A percentile compares a stretch with the other conserved stretches of the same genome.
Conservation (phyloP, 139 green algal species). For the Volvox reticuliferus region DNA sequence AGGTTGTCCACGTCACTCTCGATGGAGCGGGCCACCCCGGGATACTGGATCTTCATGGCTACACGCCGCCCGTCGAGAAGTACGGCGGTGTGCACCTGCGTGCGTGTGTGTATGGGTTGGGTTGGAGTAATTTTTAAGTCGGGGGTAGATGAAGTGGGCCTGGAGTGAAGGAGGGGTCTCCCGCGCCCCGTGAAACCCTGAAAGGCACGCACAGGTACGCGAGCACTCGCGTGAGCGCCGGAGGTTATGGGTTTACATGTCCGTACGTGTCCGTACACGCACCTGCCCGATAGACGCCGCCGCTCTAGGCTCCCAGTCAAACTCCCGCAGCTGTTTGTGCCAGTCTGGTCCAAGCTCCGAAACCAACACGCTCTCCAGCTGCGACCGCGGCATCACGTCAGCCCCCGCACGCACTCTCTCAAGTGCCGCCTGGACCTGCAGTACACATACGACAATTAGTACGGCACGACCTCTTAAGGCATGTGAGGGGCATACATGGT, state of each 20-base stretch:
- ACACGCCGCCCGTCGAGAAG: conserved; percentile 81
- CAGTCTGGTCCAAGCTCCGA: conserved; percentile 85
- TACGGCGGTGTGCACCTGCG: conserved; percentile 85
- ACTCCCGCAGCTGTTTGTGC: conserved; percentile 66
- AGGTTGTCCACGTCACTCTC: conserved; percentile 96
- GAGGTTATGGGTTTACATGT: not conserved
- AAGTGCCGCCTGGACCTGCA: conserved; percentile 82
- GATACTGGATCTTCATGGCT: conserved; percentile 82
- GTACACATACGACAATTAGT: too few relatives aligned
- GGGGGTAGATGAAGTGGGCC: too few relatives aligned
- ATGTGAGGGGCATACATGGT: too few relatives aligned
- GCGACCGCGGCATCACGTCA: conserved; percentile 93
- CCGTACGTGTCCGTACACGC: not conserved
- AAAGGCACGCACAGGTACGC: too few relatives aligned
- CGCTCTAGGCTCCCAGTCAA: conserved; percentile 87
- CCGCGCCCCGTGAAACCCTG: too few relatives aligned
- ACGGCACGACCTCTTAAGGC: too few relatives aligned
- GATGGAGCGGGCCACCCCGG: conserved; percentile 90
- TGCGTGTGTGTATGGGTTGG: not conserved
- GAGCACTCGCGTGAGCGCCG: too few relatives aligned
- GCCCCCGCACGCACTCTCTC: conserved; percentile 89
- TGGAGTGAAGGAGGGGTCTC: too few relatives aligned
- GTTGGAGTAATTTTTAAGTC: too few relatives aligned
- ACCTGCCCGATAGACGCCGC: conserved; percentile 96
- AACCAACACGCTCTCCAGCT: conserved; percentile 88